Conservation (phyloP, 345 rosid species). For the Rhodamnia rubescens region DNA sequence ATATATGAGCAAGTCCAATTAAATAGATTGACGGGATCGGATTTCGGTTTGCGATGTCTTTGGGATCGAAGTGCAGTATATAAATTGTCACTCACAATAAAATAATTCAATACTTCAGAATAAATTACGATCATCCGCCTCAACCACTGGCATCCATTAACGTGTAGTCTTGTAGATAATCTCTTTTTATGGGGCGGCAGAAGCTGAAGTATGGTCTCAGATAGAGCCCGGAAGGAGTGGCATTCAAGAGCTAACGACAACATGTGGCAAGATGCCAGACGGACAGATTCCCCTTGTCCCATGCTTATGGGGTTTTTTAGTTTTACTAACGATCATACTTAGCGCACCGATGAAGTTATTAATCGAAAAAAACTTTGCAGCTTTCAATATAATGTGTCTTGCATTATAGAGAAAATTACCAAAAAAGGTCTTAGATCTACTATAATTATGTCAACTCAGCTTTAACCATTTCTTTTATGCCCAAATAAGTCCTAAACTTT, state of each 20-base stretch:
- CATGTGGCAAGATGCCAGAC: neutral
- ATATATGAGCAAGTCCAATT: neutral
- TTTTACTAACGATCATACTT: neutral
- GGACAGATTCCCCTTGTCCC: neutral
- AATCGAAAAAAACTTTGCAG: neutral
- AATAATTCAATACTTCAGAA: neutral
- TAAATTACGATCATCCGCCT: neutral
- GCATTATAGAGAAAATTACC: no score
- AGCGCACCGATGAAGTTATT: neutral
- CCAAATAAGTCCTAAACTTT: no score
- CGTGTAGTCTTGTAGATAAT: neutral
- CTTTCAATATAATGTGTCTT: neutral
- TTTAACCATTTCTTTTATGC: no score
- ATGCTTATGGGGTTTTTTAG: neutral
- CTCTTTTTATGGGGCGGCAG: neutral
- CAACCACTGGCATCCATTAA: neutral
- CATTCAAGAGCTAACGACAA: neutral
- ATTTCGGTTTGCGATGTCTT: no score
- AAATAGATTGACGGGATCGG: neutral
- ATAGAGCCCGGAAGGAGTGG: neutral
- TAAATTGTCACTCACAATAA: neutral
- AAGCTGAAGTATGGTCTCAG: neutral
- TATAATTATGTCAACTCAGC: no score
- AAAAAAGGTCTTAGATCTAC: no score
- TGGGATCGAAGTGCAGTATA: neutral